Conservation (phyloP, 495 filamentous ascomycete genomes). For the Penicillium parvum region DNA sequence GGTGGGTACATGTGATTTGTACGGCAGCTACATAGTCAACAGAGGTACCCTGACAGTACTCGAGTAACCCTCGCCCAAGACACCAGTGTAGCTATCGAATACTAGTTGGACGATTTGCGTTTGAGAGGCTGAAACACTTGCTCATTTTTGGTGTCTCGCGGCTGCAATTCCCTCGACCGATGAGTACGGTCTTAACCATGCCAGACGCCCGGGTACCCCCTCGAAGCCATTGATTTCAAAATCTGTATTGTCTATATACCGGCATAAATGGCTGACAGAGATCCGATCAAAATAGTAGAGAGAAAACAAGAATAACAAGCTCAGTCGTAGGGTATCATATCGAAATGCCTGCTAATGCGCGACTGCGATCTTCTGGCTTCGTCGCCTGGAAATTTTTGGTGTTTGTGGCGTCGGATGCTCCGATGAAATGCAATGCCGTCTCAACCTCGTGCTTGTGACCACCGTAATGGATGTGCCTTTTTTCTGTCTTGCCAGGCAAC, state of each 20-base stretch:
- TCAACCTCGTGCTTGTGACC: not conserved
- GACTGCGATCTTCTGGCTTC: constrained; percentile 40
- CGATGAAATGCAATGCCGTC: constrained; percentile 13
- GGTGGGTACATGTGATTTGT: constrained; percentile 1
- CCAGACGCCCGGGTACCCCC: no score
- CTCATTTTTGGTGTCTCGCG: not conserved
- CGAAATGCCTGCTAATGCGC: constrained; percentile 48
- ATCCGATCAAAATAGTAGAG: constrained; percentile 3
- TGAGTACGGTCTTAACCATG: no score
- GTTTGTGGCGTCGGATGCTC: constrained; percentile 18
- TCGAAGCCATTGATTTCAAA: not conserved
- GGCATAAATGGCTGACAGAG: constrained; percentile 7
- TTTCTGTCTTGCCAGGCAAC: not conserved
- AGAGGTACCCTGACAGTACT: not conserved
- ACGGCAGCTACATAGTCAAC: not conserved
- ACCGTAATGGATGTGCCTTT: not conserved
- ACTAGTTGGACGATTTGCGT: no score
- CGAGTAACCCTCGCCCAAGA: no score
- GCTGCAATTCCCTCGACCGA: no score
- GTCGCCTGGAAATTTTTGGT: constrained; percentile 18
- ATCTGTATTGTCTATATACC: constrained; percentile 22
- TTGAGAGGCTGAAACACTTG: constrained; percentile 5
- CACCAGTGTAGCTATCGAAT: not conserved
- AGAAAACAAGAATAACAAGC: constrained; percentile 27
- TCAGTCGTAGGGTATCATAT: constrained; percentile 50